Evolutionary conservation across 441 rosid genomes (phyloP).

Genomic region (Eutrema salsugineum): DNA sequence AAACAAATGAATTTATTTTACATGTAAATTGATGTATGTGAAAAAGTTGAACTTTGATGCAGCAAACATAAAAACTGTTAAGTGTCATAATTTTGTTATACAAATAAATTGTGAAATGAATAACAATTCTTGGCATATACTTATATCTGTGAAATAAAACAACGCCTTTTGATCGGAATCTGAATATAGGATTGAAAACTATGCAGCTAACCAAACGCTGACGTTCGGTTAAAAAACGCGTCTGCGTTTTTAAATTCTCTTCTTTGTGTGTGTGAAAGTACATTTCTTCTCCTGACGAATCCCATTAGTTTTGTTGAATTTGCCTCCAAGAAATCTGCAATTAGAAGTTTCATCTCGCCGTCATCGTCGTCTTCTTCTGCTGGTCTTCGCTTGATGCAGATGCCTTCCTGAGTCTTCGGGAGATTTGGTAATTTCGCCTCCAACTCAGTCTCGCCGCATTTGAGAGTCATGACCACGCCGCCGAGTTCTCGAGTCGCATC

Average conservation of each 20-base stretch:
- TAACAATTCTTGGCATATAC: too few species aligned
- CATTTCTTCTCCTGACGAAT: background rate
- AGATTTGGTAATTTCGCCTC: background rate
- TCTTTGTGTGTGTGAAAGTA: background rate
- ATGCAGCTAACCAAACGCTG: conserved; percentile 12
- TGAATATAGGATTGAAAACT: background rate
- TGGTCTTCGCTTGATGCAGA: background rate
- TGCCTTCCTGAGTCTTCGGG: conserved; percentile 12
- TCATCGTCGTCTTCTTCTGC: background rate
- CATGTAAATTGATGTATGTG: too few species aligned
- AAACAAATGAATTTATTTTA: too few species aligned
- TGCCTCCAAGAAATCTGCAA: conserved; percentile 38
- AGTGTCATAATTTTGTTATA: too few species aligned
- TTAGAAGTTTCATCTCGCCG: background rate
- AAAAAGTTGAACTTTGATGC: background rate
- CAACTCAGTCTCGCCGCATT: conserved; percentile 1
- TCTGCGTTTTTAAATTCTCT: conserved; percentile 10
- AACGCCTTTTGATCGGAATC: background rate
- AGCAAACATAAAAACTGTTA: too few species aligned
- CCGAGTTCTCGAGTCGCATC: conserved; percentile 49
- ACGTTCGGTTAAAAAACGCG: background rate
- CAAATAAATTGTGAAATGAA: too few species aligned
- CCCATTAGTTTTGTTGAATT: conserved; percentile 16
- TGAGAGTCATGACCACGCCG: conserved; percentile 49
- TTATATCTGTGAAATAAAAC: background rate